A percentile compares a stretch with the other conserved stretches of the same genome.
Conservation (phyloP, 306 rosid genomes). For the Quercus ilex region DNA sequence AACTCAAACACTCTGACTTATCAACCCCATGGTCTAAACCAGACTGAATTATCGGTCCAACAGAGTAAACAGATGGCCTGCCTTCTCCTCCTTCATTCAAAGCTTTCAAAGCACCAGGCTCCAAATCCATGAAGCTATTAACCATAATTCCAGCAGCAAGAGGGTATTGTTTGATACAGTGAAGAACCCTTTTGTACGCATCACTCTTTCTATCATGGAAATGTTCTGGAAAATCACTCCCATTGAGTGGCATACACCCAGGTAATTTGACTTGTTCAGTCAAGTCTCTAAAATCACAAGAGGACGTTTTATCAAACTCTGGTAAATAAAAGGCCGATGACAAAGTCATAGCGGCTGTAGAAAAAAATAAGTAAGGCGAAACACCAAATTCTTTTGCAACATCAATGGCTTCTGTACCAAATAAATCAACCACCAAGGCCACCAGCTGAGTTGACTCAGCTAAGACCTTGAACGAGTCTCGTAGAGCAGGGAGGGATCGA, state of each 20-base stretch:
- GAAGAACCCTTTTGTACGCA: background rate
- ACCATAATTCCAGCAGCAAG: constrained; percentile 22
- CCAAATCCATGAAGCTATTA: constrained; percentile 14
- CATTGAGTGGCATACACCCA: constrained; percentile 22
- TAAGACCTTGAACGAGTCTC: constrained; percentile 1
- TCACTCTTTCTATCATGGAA: constrained; percentile 12
- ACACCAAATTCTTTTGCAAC: constrained; percentile 20
- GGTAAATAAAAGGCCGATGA: constrained; percentile 19
- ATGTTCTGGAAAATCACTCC: background rate
- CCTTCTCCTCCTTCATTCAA: background rate
- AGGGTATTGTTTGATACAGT: background rate
- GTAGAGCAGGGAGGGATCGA: constrained; percentile 19
- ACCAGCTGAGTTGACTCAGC: constrained; percentile 22
- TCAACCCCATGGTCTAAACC: background rate
- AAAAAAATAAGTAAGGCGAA: constrained; percentile 2
- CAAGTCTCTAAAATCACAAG: constrained; percentile 18
- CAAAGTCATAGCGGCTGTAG: constrained; percentile 8
- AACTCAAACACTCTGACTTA: background rate
- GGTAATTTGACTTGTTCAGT: constrained; percentile 22
- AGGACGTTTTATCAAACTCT: constrained; percentile 6
- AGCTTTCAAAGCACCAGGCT: constrained; percentile 16
- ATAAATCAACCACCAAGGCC: constrained; percentile 16
- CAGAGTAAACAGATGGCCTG: constrained; percentile 16
- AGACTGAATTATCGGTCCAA: constrained; percentile 8
- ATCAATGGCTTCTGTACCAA: constrained; percentile 17